phyloP scores from a whole-genome alignment of 305 asterid species.

The Ajuga reptans region DNA sequence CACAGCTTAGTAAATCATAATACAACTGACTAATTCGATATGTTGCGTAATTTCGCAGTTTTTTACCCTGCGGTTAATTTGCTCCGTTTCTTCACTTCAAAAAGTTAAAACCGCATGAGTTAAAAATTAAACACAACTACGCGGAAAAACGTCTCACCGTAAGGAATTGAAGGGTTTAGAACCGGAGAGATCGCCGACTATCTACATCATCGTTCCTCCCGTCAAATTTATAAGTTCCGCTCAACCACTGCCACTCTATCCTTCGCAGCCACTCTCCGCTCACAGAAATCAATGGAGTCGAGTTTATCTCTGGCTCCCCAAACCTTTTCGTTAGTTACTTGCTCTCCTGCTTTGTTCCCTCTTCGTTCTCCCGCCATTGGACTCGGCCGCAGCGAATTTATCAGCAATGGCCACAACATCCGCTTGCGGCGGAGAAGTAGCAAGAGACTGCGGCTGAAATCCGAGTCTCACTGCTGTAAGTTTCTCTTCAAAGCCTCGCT shows the following conservation, averaged over 20 bases:
- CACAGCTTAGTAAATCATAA: too few species aligned
- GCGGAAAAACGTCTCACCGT: background rate
- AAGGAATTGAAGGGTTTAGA: background rate
- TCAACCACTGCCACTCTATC: conserved; percentile 35
- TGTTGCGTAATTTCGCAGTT: too few species aligned
- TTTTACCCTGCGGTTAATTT: too few species aligned
- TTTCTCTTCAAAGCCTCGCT: conserved; percentile 51
- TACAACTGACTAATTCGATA: too few species aligned
- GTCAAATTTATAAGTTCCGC: conserved; percentile 18
- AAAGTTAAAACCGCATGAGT: background rate
- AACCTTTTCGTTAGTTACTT: conserved; percentile 31
- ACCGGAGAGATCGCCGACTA: background rate
- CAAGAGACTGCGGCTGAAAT: conserved; percentile 35
- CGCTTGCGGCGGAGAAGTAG: conserved; percentile 45
- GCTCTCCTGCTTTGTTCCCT: conserved; percentile 34
- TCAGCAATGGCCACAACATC: conserved; percentile 42
- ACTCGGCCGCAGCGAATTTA: conserved; percentile 44
- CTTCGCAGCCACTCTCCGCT: background rate
- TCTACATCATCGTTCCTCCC: background rate
- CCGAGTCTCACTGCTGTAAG: conserved; percentile 28
- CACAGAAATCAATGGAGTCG: conserved; percentile 26
- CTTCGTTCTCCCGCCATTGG: conserved; percentile 35
- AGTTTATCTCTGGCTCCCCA: conserved; percentile 33
- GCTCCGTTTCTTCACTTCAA: too few species aligned
- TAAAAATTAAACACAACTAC: background rate